A percentile compares a stretch with the other conserved stretches of the same genome.
These are phyloP conservation scores for Saccharomyces pastorianus DNA, from an alignment of 1,139 yeast genomes.

Conservation along the genomic window DNA sequence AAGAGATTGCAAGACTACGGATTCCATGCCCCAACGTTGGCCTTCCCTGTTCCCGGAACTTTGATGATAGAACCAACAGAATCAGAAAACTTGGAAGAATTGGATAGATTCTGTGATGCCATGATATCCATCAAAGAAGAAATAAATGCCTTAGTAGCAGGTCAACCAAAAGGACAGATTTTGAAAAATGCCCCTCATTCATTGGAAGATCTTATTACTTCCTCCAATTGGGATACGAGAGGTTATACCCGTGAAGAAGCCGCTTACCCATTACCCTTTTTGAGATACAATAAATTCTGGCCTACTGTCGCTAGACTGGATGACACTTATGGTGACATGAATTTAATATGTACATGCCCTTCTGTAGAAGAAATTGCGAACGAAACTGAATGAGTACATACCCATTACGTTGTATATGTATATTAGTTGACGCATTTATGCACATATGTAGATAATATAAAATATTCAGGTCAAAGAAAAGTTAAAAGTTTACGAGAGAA, in stretches of 20 bases:
- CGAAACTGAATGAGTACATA: background rate
- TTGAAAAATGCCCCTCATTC: conserved; percentile 92
- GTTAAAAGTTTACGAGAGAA: background rate
- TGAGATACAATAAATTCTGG: conserved; percentile 81
- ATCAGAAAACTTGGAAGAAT: conserved; percentile 78
- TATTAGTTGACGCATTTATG: background rate
- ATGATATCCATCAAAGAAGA: conserved; percentile 76
- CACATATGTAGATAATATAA: background rate
- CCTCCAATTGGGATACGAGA: conserved; percentile 66
- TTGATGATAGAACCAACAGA: conserved; percentile 98
- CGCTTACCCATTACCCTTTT: conserved; percentile 75
- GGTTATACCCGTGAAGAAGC: conserved; percentile 92
- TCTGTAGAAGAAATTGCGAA: conserved; percentile 50
- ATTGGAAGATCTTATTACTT: conserved; percentile 61
- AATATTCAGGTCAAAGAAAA: background rate
- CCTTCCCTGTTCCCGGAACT: conserved; percentile 97
- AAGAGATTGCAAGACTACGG: conserved; percentile 96
- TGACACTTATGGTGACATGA: conserved; percentile 89
- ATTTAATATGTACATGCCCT: conserved; percentile 90
- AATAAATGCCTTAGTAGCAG: conserved; percentile 65
- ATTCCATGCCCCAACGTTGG: conserved; percentile 97
- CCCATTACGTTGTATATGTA: background rate
- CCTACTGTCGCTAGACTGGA: conserved; percentile 88
- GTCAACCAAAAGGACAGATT: conserved; percentile 59
- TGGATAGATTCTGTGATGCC: conserved; percentile 85